Conservation (phyloP, 768 basidiomycete species). For the Tulasnella sp. region DNA sequence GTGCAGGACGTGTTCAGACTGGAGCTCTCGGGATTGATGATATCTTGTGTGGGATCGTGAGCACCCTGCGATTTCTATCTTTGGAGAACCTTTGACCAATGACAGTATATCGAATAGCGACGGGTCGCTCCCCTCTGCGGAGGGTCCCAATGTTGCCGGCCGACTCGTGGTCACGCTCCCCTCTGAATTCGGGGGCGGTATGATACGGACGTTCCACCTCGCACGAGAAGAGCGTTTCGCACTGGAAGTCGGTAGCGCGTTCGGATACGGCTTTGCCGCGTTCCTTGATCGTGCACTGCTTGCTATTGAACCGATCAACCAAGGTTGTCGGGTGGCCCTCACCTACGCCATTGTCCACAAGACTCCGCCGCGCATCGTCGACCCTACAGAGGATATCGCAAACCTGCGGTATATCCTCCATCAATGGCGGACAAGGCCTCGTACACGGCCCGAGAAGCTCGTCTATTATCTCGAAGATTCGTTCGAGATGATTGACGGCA, state of each 20-base stretch:
- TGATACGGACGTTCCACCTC: background rate
- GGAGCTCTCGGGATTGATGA: background rate
- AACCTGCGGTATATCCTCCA: background rate
- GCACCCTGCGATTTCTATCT: too few relatives aligned
- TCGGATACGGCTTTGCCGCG: background rate
- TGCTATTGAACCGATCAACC: background rate
- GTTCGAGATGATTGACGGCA: background rate
- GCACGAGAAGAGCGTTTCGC: background rate
- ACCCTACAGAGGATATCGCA: background rate
- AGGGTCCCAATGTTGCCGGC: background rate
- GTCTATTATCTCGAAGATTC: background rate
- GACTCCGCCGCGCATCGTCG: background rate
- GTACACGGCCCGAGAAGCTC: background rate
- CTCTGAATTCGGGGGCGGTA: background rate
- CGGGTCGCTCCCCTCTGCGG: background rate
- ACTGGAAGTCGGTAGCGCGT: background rate
- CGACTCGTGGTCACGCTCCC: background rate
- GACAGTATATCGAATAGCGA: background rate
- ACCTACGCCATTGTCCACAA: background rate
- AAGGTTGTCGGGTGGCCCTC: background rate
- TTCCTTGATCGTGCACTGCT: background rate
- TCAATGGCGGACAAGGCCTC: background rate
- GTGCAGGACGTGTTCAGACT: slow-evolving; percentile 2
- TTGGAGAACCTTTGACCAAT: background rate
- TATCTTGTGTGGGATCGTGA: background rate